These are phyloP conservation scores for Teratosphaeria viscida DNA, from an alignment of 2,329 filamentous ascomycete species.

Conservation along the genomic window DNA sequence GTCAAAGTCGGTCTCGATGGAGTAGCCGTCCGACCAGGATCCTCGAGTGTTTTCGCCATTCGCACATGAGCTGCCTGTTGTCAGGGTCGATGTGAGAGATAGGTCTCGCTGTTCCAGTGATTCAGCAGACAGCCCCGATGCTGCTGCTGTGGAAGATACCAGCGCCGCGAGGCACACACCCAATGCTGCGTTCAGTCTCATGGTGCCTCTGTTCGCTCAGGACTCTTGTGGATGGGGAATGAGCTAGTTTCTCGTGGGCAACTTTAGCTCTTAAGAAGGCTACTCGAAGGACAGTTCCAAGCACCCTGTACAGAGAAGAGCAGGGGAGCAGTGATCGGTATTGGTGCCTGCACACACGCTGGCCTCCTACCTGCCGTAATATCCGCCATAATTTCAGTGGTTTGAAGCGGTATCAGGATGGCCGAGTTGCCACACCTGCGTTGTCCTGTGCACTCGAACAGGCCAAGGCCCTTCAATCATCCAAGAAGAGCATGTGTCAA, in stretches of 20 bases:
- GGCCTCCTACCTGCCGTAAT: background rate
- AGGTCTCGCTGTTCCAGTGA: background rate
- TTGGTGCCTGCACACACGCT: background rate
- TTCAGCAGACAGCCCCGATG: slow-evolving; percentile 1
- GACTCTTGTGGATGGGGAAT: background rate
- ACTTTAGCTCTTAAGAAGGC: background rate
- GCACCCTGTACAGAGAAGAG: background rate
- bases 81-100: background rate
- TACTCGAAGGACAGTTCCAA: background rate
- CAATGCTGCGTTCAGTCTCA: background rate
- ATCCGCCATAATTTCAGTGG: background rate
- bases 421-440: background rate
- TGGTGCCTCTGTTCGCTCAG: background rate
- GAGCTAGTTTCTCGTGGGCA: background rate
- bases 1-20: slow-evolving; percentile 37
- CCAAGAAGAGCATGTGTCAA: background rate
- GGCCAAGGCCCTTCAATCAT: background rate
- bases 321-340: background rate
- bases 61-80: slow-evolving; percentile 23
- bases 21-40: slow-evolving; percentile 35
- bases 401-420: background rate
- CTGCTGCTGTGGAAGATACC: slow-evolving; percentile 3
- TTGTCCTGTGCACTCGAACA: background rate
- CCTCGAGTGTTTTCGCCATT: slow-evolving; percentile 30
- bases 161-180: background rate